Base-by-base conservation (phyloP, 1,284 basidiomycete genomes). In the Pyrrhoderma lamaoense region DNA sequence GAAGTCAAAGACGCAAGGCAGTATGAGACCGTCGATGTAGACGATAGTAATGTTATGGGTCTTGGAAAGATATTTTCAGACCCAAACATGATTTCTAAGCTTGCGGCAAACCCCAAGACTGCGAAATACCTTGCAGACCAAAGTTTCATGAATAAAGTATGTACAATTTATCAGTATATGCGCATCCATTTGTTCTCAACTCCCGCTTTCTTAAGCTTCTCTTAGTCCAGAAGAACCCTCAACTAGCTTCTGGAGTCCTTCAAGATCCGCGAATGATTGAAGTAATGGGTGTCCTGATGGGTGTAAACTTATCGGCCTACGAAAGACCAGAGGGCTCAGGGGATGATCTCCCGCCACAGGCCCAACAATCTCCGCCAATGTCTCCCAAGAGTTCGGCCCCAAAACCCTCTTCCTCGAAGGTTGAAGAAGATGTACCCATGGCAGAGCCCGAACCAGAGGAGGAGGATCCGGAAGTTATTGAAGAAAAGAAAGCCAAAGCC, bases 251-350 rank as follows among this genome's bases (percentile, higher is more conserved):
- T 47, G 64, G 79, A 7, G 69, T 75, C 59, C 69, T 89, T 61
- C 72, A 80, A 59, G 93, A 98, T 68, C 83, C 93, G 35, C 80
- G 94, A 54, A 95, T 96, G 90, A 89, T 97, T 68, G 83, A 88
- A 61, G 93, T 93, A 18, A 76, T 97, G 55, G 94, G 94, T 56
- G 94, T 84, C 8, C 76, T 93, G 55, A 93, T 97, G 89, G 93
- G 93, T 45, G 79, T 98, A 59, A 93, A 98, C 67, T 79, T 98
- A 66, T 84, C 91, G 66, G 92, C 87, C 47, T 90, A 90, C 67
- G 76, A 82, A 53, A 77, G 93, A 52, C 85, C 88, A 22, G 89
- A 92, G 70, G 92, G 90, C 38, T 90, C 89, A 25, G 45, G 38
- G 7, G 77, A 86, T 54, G 89, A 91, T 53, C 14, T 22, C 38